Evolutionary conservation across 768 basidiomycete species (phyloP), one percentile per base, ranked within the genome.

Genomic region (Melanogaster broomeanus): DNA sequence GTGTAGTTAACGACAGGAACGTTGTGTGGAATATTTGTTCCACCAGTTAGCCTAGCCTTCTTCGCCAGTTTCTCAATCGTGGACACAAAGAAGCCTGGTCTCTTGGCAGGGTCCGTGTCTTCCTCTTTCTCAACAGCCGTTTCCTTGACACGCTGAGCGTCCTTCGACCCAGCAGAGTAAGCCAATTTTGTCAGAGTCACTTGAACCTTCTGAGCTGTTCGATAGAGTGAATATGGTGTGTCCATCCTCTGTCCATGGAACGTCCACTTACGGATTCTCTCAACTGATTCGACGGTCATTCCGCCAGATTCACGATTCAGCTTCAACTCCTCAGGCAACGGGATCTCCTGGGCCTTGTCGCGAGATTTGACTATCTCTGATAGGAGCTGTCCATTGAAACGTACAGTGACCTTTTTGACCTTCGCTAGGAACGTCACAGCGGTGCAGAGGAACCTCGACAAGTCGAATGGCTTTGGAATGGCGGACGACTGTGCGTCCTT

Each of bases 121-220:
- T 31, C 18, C 12, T 42, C 24, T 16, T 31, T 25, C 7, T 35
- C 42, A 1, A 3, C 12, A 15, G 45, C 49, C 65, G 33, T 61
- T 53, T 27, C 54, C 22, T 67, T 52, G 24, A 57, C 65, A 42
- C 72, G 69, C n/a, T n/a, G n/a, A 27, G 72, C 76, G 62, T 79
- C 83, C 57, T 81, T 81, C 2, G 82, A 75, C 19, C 85, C 84
- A 3, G 81, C 80, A 16, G 75, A 72, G 65, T 88, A 88, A 3
- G 88, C 83, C 80, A 82, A 85, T 59, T 81, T 77, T 71, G 89
- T 84, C 16, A 93, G 81, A 49, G 86, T 81, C 0, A 90, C 89
- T 48, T 79, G 80, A 53, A 98, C 91, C 45, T 82, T 76, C 25
- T 95, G 75, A 13, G 85, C 88, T 85, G 41, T 25, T 48, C 13